Conservation (phyloP, 208 protist genomes). For the Phytomonas sp. region DNA sequence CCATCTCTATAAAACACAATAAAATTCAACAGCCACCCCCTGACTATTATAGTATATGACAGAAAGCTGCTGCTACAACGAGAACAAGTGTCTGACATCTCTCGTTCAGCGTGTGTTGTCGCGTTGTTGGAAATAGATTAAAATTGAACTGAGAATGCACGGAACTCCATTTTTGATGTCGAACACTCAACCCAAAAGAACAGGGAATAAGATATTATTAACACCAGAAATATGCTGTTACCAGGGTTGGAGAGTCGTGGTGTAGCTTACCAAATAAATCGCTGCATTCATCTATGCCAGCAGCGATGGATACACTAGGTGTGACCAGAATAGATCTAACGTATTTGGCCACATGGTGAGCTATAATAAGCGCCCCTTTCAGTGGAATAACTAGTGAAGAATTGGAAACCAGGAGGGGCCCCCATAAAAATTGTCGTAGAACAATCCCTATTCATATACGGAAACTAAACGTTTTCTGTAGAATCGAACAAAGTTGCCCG, state of each 20-base stretch:
- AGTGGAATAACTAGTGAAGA: not conserved
- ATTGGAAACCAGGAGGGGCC: not conserved
- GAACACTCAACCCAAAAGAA: not conserved
- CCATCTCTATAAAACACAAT: not conserved
- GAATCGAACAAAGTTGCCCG: not conserved
- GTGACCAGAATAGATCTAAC: not conserved
- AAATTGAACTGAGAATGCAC: not conserved
- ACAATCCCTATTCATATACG: not conserved
- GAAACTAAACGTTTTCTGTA: not conserved
- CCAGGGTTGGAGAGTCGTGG: not conserved
- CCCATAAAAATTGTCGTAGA: not conserved
- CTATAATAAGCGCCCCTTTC: not conserved
- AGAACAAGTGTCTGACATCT: not conserved
- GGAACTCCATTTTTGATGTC: not conserved
- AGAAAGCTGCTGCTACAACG: not conserved
- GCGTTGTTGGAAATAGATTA: not conserved
- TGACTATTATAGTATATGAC: not conserved
- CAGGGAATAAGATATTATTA: not conserved
- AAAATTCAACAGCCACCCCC: not conserved
- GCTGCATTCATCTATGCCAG: not conserved
- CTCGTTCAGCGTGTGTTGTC: not conserved
- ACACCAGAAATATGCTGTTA: not conserved
- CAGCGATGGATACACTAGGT: not conserved
- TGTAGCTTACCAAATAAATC: not conserved
- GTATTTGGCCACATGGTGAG: not conserved